Conservation (phyloP, 2,329 filamentous ascomycete species). For the Lecanicillium sp. region DNA sequence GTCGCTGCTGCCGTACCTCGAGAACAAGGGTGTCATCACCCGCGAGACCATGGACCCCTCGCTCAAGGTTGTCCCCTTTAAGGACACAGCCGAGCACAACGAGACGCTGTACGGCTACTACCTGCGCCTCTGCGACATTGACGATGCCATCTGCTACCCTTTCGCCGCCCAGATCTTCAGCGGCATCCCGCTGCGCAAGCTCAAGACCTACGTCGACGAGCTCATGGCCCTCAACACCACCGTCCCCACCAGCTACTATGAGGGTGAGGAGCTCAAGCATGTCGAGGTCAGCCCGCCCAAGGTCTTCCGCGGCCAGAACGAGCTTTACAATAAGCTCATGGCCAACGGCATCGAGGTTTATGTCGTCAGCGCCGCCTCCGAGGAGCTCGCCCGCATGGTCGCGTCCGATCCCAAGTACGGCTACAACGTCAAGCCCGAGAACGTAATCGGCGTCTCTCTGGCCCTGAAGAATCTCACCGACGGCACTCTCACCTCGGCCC, state of each 20-base stretch:
- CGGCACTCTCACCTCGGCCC: slow-evolving; percentile 28
- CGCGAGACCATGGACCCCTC: slow-evolving; percentile 35
- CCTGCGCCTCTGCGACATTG: slow-evolving; percentile 35
- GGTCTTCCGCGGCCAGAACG: slow-evolving; percentile 34
- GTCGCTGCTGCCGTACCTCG: slow-evolving; percentile 37
- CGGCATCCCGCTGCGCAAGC: slow-evolving; percentile 37
- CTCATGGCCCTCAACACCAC: slow-evolving; percentile 37
- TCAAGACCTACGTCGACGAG: slow-evolving; percentile 41
- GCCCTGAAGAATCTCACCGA: slow-evolving; percentile 27
- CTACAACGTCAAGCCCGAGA: slow-evolving; percentile 38
- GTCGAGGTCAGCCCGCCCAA: slow-evolving; percentile 29
- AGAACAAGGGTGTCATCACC: slow-evolving; percentile 34
- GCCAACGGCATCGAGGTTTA: slow-evolving; percentile 38
- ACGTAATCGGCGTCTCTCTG: slow-evolving; percentile 38
- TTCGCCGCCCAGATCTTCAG: slow-evolving; percentile 37
- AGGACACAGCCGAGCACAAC: slow-evolving; percentile 30
- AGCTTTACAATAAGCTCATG: slow-evolving; percentile 39
- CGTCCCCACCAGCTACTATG: slow-evolving; percentile 31
- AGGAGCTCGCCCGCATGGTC: slow-evolving; percentile 41
- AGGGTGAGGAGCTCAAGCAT: slow-evolving; percentile 25
- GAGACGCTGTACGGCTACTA: slow-evolving; percentile 42
- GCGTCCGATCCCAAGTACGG: slow-evolving; percentile 39
- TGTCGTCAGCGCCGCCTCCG: slow-evolving; percentile 35
- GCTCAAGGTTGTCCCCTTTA: slow-evolving; percentile 36
- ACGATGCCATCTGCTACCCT: slow-evolving; percentile 37